Base-by-base conservation (phyloP, 805 yeast species). In the Kluyveromyces wickerhamii region DNA sequence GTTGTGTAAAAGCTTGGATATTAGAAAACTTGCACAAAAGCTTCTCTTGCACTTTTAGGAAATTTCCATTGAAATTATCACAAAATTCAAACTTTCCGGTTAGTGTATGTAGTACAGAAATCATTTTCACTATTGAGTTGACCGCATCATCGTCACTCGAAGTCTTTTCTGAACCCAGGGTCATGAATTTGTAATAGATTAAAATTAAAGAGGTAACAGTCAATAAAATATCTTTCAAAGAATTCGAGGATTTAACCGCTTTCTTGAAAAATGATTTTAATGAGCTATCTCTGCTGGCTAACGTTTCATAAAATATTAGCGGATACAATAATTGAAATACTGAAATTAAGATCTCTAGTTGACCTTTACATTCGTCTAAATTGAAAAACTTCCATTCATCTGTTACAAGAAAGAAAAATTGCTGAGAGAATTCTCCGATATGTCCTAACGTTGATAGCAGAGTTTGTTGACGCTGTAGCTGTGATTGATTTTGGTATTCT, bases 81-180 rank as follows among this genome's bases (percentile, higher is more conserved):
- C 98, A 92, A 36, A 79, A 72, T 5, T 73, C 68, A 25, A 84
- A 61, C 2, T 57, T 47, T 0, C 96, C 96, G 7, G 88, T 56
- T 31, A 84, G 77, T 6, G 74, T 75, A 51, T 92, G 99, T 1
- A 85, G 52, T 5, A 73, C 56, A 26, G 75, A 67, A 10, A 85
- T 56, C 13, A 80, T 50, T 21, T 73, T 72, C 37, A 65, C 56
- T 20, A 65, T 45, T 14, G 44, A 21, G 47, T 5, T 14, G 12
- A 17, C 12, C 7, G 5, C 10, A 4, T 21, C 49, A 22, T 38
- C 27, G 21, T n/a, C 17, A 21, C 3, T 19, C 8, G 3, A 25
- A 18, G 15, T 29, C 11, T 3, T 29, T 13, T 14, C 24, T 17
- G 19, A 16, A 27, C 19, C 15, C 24, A 10, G 31, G 38, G 73